Base-by-base conservation (phyloP, 495 filamentous ascomycete genomes). In the Xylaria palmicola region DNA sequence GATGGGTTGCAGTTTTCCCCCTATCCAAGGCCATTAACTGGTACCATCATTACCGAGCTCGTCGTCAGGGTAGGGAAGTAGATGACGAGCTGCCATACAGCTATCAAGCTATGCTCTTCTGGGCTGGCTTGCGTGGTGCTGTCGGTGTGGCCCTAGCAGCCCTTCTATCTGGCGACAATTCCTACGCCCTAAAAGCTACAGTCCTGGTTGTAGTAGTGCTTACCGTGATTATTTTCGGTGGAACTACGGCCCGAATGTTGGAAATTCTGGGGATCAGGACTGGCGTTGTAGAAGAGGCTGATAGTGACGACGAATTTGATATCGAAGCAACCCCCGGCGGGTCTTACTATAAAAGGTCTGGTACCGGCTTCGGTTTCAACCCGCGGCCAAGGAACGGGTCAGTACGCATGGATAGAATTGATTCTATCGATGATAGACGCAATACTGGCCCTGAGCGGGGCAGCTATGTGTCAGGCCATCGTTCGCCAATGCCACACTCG, bases 291-390 rank as follows among this genome's bases (percentile, higher is more conserved):
- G 94, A 98, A 66, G 94, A 98, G 73, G 85, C 95, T 36, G 94
- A 98, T 67, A 95, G 90, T 6, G 94, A 98, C 69, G 94, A 98
- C 71, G 94, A 98, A 69, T 98, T 98, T 65, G 94, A 98, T 69
- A 98, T 97, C 57, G 94, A 98, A 71, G 85, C 90, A 39, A 85
- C 91, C 57, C 77, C 82, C 29, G 86, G 86, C 20, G 76, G 77
- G 30, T 87, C 88, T 7, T 94, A 90, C 70, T 89, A 90, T 72
- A 93, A 93, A 73, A 84, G 83, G 61, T 84, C 85, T 60, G 87
- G 81, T 44, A 81, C 76, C 39, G 90, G 81, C 6, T 78, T 92
- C 40, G 93, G 91, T 30, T 89, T 90, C 64, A 87, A 77, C 17
- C 89, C 93, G n/a, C 85, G 85, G 59, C 77, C 80, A 60, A 74